Conservation (phyloP, 1,284 basidiomycete genomes). For the Takashimella koratensis region DNA sequence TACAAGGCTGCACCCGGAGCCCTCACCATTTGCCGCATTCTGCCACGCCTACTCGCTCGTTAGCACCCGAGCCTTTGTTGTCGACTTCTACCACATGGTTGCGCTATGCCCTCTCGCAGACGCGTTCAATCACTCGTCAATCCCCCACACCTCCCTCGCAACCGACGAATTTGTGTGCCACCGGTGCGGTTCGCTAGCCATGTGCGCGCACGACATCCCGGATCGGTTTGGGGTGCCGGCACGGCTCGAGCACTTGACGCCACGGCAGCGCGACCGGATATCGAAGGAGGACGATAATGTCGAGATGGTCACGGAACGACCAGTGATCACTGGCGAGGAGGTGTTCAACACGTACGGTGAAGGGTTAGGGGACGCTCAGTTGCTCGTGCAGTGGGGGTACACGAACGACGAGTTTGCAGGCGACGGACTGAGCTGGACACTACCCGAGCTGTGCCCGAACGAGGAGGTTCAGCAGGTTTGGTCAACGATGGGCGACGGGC, state of each 20-base stretch:
- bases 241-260: conserved; percentile 28
- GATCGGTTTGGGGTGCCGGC: conserved; percentile 7
- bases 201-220: conserved; percentile 66
- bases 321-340: conserved; percentile 53
- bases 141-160: conserved; percentile 49
- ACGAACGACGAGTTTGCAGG: conserved; percentile 24
- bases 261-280: conserved; percentile 10
- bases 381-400: conserved; percentile 69
- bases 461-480: conserved; percentile 14
- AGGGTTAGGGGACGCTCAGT: conserved; percentile 62
- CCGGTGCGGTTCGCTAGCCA: conserved; percentile 66
- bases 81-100: conserved; percentile 78
- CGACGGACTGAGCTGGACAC: conserved; percentile 29
- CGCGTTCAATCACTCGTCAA: conserved; percentile 70
- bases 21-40: conserved; percentile 56
- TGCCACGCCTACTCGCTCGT: conserved; percentile 72
- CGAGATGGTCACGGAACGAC: conserved; percentile 42
- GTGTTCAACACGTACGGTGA: conserved; percentile 84
- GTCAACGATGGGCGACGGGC: conserved; percentile 1
- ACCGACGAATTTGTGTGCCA: conserved; percentile 80
- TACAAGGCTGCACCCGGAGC: conserved; percentile 16
- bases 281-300: conserved; percentile 28
- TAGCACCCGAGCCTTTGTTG: conserved; percentile 78
- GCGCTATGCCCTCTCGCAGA: conserved; percentile 88
- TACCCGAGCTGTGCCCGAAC: conserved; percentile 19